Conservation (phyloP, 768 basidiomycete genomes). For the Tylopilus sp. region DNA sequence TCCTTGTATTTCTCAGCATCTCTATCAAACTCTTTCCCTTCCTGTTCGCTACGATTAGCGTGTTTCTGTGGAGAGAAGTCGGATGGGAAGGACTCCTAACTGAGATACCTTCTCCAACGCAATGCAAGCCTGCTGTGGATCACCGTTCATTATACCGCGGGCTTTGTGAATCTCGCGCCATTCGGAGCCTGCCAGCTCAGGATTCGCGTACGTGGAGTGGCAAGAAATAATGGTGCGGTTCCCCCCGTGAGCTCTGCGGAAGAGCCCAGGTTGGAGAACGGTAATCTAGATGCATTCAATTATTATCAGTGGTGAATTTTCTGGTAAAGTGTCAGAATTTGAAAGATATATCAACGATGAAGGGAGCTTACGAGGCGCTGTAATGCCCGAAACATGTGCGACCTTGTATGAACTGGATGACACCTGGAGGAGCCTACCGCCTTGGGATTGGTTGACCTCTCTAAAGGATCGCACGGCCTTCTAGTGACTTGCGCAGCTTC, state of each 20-base stretch:
- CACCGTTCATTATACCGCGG: slow-evolving; percentile 1
- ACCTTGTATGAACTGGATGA: slow-evolving; percentile 23
- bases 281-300: slow-evolving; percentile 14
- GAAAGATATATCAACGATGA: background rate
- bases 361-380: slow-evolving; percentile 22
- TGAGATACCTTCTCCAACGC: slow-evolving; percentile 17
- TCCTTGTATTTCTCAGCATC: slow-evolving; percentile 16
- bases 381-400: slow-evolving; percentile 16
- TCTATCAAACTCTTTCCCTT: slow-evolving; percentile 17
- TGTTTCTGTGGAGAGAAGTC: slow-evolving; percentile 15
- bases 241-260: background rate
- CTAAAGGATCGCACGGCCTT: slow-evolving; percentile 17
- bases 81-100: slow-evolving; percentile 20
- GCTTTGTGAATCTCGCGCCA: background rate
- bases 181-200: slow-evolving; percentile 6
- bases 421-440: slow-evolving; percentile 36
- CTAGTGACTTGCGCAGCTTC: background rate
- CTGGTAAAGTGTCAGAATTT: background rate
- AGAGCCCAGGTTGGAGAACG: slow-evolving; percentile 20
- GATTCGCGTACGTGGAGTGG: slow-evolving; percentile 18
- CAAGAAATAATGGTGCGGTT: background rate
- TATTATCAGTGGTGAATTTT: background rate
- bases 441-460: slow-evolving; percentile 30
- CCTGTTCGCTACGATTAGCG: background rate
- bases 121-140: slow-evolving; percentile 19